These are phyloP conservation scores for Atkinsonella texensis DNA, from an alignment of 2,329 filamentous ascomycete genomes.

Conservation along the genomic window DNA sequence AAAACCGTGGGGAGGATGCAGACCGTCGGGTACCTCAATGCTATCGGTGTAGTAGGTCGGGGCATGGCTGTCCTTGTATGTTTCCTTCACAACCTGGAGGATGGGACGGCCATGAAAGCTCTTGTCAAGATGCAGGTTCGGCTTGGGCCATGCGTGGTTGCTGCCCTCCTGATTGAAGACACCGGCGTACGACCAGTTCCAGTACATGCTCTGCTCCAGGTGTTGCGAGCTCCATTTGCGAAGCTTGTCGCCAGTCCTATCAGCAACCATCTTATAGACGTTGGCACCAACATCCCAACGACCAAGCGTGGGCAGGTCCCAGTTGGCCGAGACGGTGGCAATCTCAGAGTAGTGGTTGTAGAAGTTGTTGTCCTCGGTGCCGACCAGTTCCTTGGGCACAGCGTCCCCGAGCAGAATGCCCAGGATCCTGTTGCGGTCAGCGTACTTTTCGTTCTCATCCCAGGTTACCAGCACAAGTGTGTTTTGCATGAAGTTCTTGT, in stretches of 20 bases:
- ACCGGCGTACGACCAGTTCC: slow-evolving; percentile 44
- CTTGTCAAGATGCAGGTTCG: slow-evolving; percentile 25
- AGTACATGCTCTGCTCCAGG: slow-evolving; percentile 30
- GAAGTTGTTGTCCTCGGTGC: slow-evolving; percentile 56
- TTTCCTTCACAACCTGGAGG: slow-evolving; percentile 24
- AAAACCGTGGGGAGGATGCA: slow-evolving; percentile 30
- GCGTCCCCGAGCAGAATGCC: slow-evolving; percentile 63
- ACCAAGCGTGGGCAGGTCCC: slow-evolving; percentile 55
- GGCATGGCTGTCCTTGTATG: slow-evolving; percentile 24
- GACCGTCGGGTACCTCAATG: slow-evolving; percentile 28
- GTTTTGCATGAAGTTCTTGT: slow-evolving; percentile 61
- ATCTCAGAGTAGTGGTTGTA: slow-evolving; percentile 65
- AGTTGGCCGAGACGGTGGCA: slow-evolving; percentile 57
- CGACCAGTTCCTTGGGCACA: slow-evolving; percentile 50
- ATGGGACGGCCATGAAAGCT: slow-evolving; percentile 22
- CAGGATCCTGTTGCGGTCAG: slow-evolving; percentile 54
- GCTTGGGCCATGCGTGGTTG: slow-evolving; percentile 24
- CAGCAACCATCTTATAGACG: slow-evolving; percentile 49
- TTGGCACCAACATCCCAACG: slow-evolving; percentile 64
- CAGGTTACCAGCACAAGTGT: slow-evolving; percentile 69
- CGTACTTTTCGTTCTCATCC: slow-evolving; percentile 65
- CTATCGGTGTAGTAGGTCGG: slow-evolving; percentile 31
- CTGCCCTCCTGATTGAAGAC: slow-evolving; percentile 26
- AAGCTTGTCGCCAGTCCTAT: slow-evolving; percentile 44
- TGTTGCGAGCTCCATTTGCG: slow-evolving; percentile 24